A percentile compares a stretch with the other conserved stretches of the same genome.
phyloP scores from a whole-genome alignment of 2,329 filamentous ascomycete species.

The Amauroascus verrucosus region DNA sequence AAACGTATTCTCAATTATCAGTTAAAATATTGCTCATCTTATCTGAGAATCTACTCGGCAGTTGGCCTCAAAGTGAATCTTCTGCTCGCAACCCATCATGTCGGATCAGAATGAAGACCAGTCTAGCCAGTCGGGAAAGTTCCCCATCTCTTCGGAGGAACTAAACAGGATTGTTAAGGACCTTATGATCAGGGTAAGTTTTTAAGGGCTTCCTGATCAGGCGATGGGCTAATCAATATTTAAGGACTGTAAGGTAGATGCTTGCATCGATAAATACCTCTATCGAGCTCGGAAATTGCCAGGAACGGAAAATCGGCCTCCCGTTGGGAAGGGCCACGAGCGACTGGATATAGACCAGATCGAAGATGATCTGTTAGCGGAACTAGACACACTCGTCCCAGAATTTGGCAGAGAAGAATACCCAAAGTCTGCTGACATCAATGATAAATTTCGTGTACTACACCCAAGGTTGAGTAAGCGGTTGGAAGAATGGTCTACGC shows the following conservation, averaged over 20 bases:
- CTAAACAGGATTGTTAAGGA: neutral
- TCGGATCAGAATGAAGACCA: neutral
- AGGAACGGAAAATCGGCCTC: neutral
- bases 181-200: neutral
- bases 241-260: constrained; percentile 13
- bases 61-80: no score
- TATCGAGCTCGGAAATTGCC: neutral
- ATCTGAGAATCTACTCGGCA: no score
- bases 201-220: neutral
- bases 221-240: neutral
- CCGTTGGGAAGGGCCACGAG: neutral
- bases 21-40: no score
- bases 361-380: neutral
- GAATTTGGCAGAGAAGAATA: constrained; percentile 1
- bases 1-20: no score
- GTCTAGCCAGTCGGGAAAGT: neutral
- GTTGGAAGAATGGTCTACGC: neutral
- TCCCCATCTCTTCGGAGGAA: neutral
- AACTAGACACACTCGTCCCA: constrained; percentile 10
- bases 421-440: neutral
- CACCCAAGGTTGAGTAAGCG: neutral
- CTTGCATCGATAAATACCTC: constrained; percentile 11
- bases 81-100: neutral
- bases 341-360: neutral
- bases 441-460: neutral